Base-by-base conservation (phyloP, 768 basidiomycete species). In the Kwoniella bestiolae region DNA sequence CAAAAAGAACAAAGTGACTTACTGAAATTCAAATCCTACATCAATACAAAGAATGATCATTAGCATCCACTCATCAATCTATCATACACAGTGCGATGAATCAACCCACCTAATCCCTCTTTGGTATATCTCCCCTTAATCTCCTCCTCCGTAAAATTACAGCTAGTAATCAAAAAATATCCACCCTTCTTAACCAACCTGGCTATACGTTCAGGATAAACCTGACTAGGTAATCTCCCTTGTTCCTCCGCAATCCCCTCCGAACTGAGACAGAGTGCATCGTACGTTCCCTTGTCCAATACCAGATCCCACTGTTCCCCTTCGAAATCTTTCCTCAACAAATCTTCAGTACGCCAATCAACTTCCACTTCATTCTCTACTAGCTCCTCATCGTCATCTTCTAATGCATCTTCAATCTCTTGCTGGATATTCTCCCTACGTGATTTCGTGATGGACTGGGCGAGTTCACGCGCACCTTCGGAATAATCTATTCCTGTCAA, bases 401-500 rank as follows among this genome's bases (percentile, higher is more conserved):
- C 72, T 8, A 67, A 70, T 12, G 66, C 68, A 5, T 69, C 70
- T 21, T 78, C 71, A 11, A 61, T 32, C 23, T 73, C 75, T 1
- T 67, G 32, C 14, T 53, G 26, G 8, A 74, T 38, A 3, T 56
- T 32, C 41, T 67, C 63, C 32, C 71, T 51, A 6, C 73, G 63
- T 12, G 65, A 23, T 2, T 47, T 29, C 28, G 75, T 77, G 35
- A 83, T 79, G 29, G 65, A 58, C 21, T 51, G 35, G 0, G 80
- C 78, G 14, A 84, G 74, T 8, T 69, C 58, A 35, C 81, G 78
- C 12, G 82, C 80, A 9, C 67, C 67, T 28, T 76, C 66, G 8
- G 80, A 82, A 60, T 84, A 84, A 69, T 84, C 83, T 46, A 83
- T 74, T 6, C 83, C 83, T 3, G 80, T 82, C 14, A 83, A 66